Conservation (phyloP, 345 rosid species). For the Zanthoxylum bungeanum region DNA sequence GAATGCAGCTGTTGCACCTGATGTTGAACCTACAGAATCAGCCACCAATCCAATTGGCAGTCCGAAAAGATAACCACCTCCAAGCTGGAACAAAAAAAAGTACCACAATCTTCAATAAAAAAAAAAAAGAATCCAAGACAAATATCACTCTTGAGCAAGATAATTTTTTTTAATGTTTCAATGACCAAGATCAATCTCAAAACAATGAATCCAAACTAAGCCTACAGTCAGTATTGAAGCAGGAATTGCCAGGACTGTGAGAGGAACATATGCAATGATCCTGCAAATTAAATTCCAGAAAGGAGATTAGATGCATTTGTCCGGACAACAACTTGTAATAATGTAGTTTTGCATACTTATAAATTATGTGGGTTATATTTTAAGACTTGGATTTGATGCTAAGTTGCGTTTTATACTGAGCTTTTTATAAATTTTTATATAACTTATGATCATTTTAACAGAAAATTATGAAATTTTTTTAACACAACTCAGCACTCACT, state of each 20-base stretch:
- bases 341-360: too few species aligned
- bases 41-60: constrained; percentile 22
- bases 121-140: not conserved
- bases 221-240: constrained; percentile 59
- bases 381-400: too few species aligned
- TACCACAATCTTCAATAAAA: not conserved
- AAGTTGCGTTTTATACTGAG: too few species aligned
- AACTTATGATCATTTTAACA: too few species aligned
- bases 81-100: constrained; percentile 17
- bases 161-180: not conserved
- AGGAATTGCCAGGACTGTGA: constrained; percentile 47
- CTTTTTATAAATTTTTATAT: too few species aligned
- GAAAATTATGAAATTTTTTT: too few species aligned
- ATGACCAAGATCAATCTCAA: not conserved
- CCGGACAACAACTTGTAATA: not conserved
- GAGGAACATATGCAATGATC: constrained; percentile 48
- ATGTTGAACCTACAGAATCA: constrained; percentile 28
- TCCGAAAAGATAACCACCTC: constrained; percentile 30
- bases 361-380: too few species aligned
- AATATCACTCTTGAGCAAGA: not conserved
- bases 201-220: not conserved
- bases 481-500: too few species aligned
- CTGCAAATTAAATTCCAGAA: constrained; percentile 23
- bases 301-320: not conserved
- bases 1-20: constrained; percentile 32